Percentiles rank a stretch among this genome's conserved stretches.
These are phyloP conservation scores for Myochromella boudieri DNA, from an alignment of 768 basidiomycete species.

Conservation along the genomic window DNA sequence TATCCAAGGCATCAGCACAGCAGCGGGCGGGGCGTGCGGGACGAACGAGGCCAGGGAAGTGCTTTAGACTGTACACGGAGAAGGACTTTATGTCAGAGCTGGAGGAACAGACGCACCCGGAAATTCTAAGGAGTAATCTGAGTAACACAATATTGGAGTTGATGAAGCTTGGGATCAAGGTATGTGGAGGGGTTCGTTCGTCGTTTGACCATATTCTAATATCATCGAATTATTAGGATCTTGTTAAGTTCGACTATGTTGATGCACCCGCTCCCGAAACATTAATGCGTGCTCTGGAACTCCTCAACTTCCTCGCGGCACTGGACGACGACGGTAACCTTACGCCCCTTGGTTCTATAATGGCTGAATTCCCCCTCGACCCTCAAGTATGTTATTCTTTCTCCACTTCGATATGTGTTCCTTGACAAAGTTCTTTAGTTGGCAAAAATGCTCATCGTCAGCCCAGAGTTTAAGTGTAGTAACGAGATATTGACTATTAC, in stretches of 20 bases:
- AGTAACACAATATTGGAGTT: constrained; percentile 92
- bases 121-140: constrained; percentile 91
- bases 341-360: constrained; percentile 81
- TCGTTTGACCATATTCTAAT: constrained; percentile 2
- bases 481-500: constrained; percentile 95
- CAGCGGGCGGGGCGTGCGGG: constrained; percentile 97
- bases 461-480: constrained; percentile 94
- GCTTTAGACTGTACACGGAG: constrained; percentile 95
- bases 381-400: constrained; percentile 66
- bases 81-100: constrained; percentile 95
- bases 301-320: constrained; percentile 89
- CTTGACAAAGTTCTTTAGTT: constrained; percentile 42
- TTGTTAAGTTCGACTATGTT: constrained; percentile 85
- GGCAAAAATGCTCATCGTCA: constrained; percentile 91
- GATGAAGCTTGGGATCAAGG: constrained; percentile 92
- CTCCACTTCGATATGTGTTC: neutral
- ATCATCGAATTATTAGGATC: constrained; percentile 50
- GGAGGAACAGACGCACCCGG: constrained; percentile 96
- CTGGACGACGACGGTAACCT: constrained; percentile 93
- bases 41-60: constrained; percentile 94
- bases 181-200: constrained; percentile 21
- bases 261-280: constrained; percentile 96
- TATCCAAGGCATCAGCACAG: constrained; percentile 95
- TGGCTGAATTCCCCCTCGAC: constrained; percentile 99
- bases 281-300: constrained; percentile 92